These are phyloP conservation scores for Scedosporium boydii DNA, from an alignment of 2,329 filamentous ascomycete species.

Conservation along the genomic window DNA sequence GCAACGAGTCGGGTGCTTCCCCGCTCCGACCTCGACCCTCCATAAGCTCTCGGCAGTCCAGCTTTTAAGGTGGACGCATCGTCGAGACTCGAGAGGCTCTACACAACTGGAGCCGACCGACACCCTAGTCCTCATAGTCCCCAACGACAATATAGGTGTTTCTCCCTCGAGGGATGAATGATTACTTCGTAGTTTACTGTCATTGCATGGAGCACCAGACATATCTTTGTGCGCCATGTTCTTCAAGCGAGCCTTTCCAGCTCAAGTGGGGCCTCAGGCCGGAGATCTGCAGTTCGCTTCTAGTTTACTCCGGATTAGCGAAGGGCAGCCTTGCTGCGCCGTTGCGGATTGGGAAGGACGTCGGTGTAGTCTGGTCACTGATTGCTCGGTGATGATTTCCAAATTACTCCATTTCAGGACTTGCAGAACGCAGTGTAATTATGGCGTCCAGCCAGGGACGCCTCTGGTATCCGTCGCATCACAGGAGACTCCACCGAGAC, in stretches of 20 bases:
- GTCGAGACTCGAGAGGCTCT: neutral
- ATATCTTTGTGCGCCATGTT: too few relatives aligned
- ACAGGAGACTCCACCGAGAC: neutral
- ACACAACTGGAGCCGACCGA: neutral
- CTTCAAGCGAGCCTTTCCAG: too few relatives aligned
- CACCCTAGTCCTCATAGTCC: neutral
- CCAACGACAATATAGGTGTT: neutral
- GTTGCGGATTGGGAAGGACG: neutral
- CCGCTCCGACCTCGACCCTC: neutral
- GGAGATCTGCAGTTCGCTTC: neutral
- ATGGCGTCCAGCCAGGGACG: neutral
- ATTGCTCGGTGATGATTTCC: neutral
- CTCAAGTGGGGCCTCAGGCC: neutral
- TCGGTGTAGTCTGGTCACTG: neutral
- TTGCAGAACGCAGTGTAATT: neutral
- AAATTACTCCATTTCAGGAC: neutral
- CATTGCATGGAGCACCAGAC: too few relatives aligned
- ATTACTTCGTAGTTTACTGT: too few relatives aligned
- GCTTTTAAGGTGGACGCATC: neutral
- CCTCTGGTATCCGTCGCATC: neutral
- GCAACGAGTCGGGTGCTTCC: conserved; percentile 1
- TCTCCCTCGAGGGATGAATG: neutral
- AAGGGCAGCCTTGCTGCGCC: neutral
- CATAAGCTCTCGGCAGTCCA: neutral
- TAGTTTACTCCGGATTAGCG: too few relatives aligned